Evolutionary conservation across 768 basidiomycete genomes (phyloP), one percentile per base, ranked within the genome.

Genomic region (Coprinopsis cinerea): DNA sequence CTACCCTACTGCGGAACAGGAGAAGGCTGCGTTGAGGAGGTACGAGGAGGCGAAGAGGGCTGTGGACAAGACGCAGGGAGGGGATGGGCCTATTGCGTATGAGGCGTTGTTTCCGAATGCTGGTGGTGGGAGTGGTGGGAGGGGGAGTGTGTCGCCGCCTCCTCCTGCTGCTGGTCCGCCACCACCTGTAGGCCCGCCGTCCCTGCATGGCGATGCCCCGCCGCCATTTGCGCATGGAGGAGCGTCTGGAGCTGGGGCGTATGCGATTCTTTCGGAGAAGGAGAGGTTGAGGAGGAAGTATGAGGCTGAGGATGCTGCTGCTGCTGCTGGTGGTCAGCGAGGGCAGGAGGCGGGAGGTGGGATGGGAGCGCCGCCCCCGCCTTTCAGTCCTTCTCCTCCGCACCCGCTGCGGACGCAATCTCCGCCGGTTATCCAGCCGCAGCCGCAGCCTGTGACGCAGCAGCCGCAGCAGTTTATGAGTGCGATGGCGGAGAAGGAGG

Each of bases 11-110:
- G 87, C 87, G 0, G 83, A 81, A 53, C 76, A 86, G 59, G 88
- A 91, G 65, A 90, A 90, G 60, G 83, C 78, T 2, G 82, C 82
- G 20, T 59, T 89, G 48, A 72, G 62, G 55, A 70, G 81, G 51
- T 91, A 87, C 59, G 73, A 83, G 25, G 79, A 86, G 44, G 88
- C 88, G 0, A 86, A 80, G 60, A 69, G 70, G 41, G 87, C 88
- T 4, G 87, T 88, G 14, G 79, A 79, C 36, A 74, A 79, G 17
- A 77, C 72, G 2, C 83, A 86, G 50, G 63, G 64, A 37, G 61
- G 49, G 43, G 58, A 67, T 23, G 73, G 57, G 4, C 84, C 82
- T 1, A 74, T 81, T 37, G 67, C 85, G 0, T 85, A 85, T 52
- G 82, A 87, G 34, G 71, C 76, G 28, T 65, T 85, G 37, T 87